These are phyloP conservation scores for Leccinum pellstonianum DNA, from an alignment of 768 basidiomycete species.

Conservation along the genomic window DNA sequence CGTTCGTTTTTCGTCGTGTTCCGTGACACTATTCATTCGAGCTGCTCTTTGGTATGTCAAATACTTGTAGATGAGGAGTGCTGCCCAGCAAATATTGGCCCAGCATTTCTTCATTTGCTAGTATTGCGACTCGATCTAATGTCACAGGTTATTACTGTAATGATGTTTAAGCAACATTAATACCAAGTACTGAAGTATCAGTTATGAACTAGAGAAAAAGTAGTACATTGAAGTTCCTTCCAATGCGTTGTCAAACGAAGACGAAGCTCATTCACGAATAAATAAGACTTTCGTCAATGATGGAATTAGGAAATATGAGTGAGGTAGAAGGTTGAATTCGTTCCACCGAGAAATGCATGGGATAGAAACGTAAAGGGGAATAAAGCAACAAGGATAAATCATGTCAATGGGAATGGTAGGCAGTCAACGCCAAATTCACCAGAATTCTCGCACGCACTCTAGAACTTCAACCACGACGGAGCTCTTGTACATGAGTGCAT, in stretches of 20 bases:
- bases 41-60: neutral
- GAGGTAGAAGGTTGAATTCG: constrained; percentile 6
- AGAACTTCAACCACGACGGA: constrained; percentile 83
- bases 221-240: constrained; percentile 34
- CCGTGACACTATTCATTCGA: neutral
- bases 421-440: constrained; percentile 33
- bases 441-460: constrained; percentile 62
- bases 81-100: neutral
- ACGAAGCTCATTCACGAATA: constrained; percentile 20
- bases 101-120: neutral
- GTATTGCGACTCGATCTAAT: neutral
- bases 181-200: constrained; percentile 21
- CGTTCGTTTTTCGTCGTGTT: neutral
- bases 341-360: constrained; percentile 18
- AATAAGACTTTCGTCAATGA: constrained; percentile 10
- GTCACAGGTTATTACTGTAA: constrained; percentile 27
- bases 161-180: constrained; percentile 35
- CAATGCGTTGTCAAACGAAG: constrained; percentile 19
- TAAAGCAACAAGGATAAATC: constrained; percentile 18
- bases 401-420: constrained; percentile 1
- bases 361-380: constrained; percentile 13
- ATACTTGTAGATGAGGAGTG: neutral
- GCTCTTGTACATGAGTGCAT: constrained; percentile 91
- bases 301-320: constrained; percentile 8
- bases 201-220: constrained; percentile 23